Evolutionary conservation across 1,284 basidiomycete species (phyloP).

Genomic region (Athelia psychrophila): DNA sequence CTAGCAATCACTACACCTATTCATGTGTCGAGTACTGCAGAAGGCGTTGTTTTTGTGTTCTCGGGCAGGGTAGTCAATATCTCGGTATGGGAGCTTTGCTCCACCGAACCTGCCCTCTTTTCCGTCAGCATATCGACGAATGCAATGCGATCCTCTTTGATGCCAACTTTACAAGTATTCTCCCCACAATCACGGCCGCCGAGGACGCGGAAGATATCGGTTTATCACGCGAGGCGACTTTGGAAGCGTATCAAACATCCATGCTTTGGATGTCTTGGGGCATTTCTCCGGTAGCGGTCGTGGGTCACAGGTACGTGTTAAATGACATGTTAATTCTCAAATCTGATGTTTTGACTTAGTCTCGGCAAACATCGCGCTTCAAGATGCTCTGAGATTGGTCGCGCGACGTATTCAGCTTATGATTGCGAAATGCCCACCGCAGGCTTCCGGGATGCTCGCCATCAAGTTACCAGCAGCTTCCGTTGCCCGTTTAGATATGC

Average conservation of each 20-base stretch:
- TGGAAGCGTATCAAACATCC: constrained; percentile 51
- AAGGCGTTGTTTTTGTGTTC: constrained; percentile 57
- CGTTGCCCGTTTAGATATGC: constrained; percentile 37
- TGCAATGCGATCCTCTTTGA: constrained; percentile 50
- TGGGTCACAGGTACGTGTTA: constrained; percentile 69
- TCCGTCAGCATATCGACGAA: constrained; percentile 49
- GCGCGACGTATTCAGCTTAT: constrained; percentile 56
- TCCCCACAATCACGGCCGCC: constrained; percentile 38
- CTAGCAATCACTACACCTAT: constrained; percentile 34
- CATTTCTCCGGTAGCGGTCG: constrained; percentile 48
- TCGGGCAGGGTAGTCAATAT: constrained; percentile 72
- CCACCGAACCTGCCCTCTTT: constrained; percentile 44
- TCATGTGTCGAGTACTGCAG: constrained; percentile 22
- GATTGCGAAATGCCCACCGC: constrained; percentile 39
- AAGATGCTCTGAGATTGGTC: constrained; percentile 56
- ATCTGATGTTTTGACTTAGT: constrained; percentile 32
- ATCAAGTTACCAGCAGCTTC: constrained; percentile 36
- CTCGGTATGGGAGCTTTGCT: constrained; percentile 58
- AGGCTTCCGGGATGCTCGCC: constrained; percentile 58
- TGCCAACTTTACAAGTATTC: constrained; percentile 49
- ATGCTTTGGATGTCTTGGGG: constrained; percentile 70
- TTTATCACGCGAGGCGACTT: constrained; percentile 24
- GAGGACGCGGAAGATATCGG: constrained; percentile 15
- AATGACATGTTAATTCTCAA: not conserved
- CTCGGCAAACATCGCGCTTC: constrained; percentile 67